phyloP scores from a whole-genome alignment of 2,329 filamentous ascomycete genomes.

The Allantophomopsis lycopodina region DNA sequence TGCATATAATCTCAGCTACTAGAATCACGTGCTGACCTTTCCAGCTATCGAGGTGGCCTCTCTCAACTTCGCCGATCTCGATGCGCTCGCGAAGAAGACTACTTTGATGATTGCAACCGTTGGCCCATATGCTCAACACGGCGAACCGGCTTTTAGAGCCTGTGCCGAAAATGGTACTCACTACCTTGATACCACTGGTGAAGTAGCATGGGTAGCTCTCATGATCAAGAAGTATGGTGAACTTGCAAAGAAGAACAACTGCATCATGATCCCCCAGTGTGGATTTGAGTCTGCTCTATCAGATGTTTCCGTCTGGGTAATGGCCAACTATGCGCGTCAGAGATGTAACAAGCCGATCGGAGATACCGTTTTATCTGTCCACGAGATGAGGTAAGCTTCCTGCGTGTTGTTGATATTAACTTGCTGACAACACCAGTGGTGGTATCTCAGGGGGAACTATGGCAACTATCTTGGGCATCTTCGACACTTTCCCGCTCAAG shows the following conservation, averaged over 20 bases:
- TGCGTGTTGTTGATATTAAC: not conserved
- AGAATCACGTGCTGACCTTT: too few relatives aligned
- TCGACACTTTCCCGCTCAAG: slow-evolving; percentile 35
- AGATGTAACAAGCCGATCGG: slow-evolving; percentile 32
- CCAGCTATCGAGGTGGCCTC: slow-evolving; percentile 37
- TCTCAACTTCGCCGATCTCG: slow-evolving; percentile 30
- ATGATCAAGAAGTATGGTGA: slow-evolving; percentile 48
- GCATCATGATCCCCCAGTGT: slow-evolving; percentile 45
- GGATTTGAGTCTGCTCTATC: slow-evolving; percentile 49
- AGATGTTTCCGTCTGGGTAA: slow-evolving; percentile 41
- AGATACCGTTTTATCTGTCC: slow-evolving; percentile 37
- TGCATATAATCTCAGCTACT: too few relatives aligned
- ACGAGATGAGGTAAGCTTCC: slow-evolving; percentile 24
- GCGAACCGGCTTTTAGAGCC: slow-evolving; percentile 44
- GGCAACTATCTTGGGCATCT: slow-evolving; percentile 46
- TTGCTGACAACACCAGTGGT: slow-evolving; percentile 21
- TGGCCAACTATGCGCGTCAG: slow-evolving; percentile 33
- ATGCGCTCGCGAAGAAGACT: slow-evolving; percentile 38
- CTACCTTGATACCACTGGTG: slow-evolving; percentile 50
- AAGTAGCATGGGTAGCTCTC: slow-evolving; percentile 38
- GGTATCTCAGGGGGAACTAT: slow-evolving; percentile 53
- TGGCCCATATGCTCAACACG: slow-evolving; percentile 41
- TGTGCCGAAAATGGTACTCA: slow-evolving; percentile 50
- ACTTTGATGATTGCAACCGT: slow-evolving; percentile 42
- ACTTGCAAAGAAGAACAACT: slow-evolving; percentile 36